Percentiles rank a stretch among this genome's conserved stretches.
These are phyloP conservation scores for Alternaria postmessia DNA, from an alignment of 2,329 filamentous ascomycete genomes.

Conservation along the genomic window DNA sequence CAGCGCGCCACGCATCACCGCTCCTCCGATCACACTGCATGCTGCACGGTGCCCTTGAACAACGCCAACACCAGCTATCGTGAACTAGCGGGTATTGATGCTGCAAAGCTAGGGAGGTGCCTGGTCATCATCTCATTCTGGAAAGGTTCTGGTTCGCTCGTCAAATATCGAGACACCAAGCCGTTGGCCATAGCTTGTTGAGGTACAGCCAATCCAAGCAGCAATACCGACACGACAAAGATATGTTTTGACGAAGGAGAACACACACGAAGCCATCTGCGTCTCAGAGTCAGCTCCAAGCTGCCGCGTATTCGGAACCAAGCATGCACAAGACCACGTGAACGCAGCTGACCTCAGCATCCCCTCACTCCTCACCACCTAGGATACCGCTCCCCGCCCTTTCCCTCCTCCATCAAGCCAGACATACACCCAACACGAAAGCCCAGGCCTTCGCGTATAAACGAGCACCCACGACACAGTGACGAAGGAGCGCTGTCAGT, in stretches of 20 bases:
- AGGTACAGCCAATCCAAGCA: neutral
- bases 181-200: neutral
- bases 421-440: neutral
- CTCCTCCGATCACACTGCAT: conserved; percentile 4
- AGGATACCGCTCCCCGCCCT: neutral
- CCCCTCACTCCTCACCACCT: neutral
- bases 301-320: neutral
- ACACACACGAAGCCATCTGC: neutral
- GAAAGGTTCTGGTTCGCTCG: neutral
- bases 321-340: neutral
- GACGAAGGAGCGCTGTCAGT: neutral
- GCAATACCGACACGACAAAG: neutral
- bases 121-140: neutral
- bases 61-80: neutral
- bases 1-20: conserved; percentile 2
- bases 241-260: neutral
- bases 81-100: neutral
- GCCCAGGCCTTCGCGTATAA: neutral
- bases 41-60: neutral
- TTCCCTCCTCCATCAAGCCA: neutral
- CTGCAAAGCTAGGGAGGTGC: neutral
- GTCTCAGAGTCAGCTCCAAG: neutral
- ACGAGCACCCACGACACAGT: neutral
- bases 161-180: neutral
- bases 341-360: conserved; percentile 1